These are phyloP conservation scores for Asparagopsis taxiformis DNA, from an alignment of 31 red algal genomes.

Conservation along the genomic window DNA sequence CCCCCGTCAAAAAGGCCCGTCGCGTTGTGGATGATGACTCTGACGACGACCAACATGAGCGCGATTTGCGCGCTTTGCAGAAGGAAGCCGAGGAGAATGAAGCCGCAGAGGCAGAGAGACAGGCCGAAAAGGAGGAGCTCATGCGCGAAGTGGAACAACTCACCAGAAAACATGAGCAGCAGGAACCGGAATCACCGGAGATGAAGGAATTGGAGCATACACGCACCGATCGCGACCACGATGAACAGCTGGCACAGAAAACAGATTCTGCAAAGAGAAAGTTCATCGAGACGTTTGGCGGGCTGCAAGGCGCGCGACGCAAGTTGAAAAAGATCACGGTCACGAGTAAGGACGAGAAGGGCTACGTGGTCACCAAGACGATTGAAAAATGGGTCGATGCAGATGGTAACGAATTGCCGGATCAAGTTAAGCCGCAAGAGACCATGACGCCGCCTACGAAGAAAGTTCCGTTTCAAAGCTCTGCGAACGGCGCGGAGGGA, in stretches of 20 bases:
- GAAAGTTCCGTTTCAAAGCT: background rate
- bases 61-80: too few species aligned
- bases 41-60: too few species aligned
- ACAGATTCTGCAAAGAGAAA: constrained; percentile 23
- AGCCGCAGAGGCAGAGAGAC: too few species aligned
- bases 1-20: too few species aligned
- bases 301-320: constrained; percentile 4
- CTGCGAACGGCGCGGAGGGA: background rate
- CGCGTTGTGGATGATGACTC: too few species aligned
- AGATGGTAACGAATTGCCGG: constrained; percentile 27
- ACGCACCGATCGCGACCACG: background rate
- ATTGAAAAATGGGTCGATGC: constrained; percentile 45
- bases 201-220: constrained; percentile 21
- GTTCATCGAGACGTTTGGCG: constrained; percentile 28
- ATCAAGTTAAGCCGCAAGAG: background rate
- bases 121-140: too few species aligned
- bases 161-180: constrained; percentile 6
- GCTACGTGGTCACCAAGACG: constrained; percentile 24
- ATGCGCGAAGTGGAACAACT: constrained; percentile 14
- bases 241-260: background rate
- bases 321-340: constrained; percentile 31
- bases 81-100: too few species aligned
- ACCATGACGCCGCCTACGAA: background rate
- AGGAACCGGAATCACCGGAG: constrained; percentile 38
- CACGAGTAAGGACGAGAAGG: constrained; percentile 9